These are phyloP conservation scores for Graphilbum fragrans DNA, from an alignment of 2,329 filamentous ascomycete genomes.

Conservation along the genomic window DNA sequence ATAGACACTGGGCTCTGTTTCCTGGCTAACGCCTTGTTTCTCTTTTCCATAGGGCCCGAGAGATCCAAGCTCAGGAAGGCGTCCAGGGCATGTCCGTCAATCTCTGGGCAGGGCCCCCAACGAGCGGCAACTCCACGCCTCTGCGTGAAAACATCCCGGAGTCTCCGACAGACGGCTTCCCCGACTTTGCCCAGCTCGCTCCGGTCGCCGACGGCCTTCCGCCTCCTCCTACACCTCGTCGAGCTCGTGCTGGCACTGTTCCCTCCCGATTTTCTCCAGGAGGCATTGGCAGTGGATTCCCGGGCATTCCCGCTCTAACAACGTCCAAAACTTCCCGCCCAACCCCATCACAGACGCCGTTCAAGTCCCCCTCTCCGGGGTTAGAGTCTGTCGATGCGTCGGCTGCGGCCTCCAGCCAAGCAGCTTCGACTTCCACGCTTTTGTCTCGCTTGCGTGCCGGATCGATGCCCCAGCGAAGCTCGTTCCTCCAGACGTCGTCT, in stretches of 20 bases:
- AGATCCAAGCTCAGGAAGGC: slow-evolving; percentile 95
- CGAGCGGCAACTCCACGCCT: slow-evolving; percentile 91
- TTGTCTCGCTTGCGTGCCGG: slow-evolving; percentile 81
- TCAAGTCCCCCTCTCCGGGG: slow-evolving; percentile 54
- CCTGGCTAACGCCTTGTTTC: not conserved
- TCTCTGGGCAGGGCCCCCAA: slow-evolving; percentile 90
- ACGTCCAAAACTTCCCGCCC: slow-evolving; percentile 66
- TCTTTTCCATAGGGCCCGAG: slow-evolving; percentile 58
- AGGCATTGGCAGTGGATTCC: slow-evolving; percentile 47
- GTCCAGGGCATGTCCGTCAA: slow-evolving; percentile 54
- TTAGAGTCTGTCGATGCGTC: slow-evolving; percentile 29
- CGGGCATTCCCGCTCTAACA: slow-evolving; percentile 38
- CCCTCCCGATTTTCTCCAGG: slow-evolving; percentile 85
- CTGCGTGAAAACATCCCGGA: slow-evolving; percentile 95
- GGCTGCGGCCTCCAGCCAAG: slow-evolving; percentile 17
- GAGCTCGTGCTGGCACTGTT: slow-evolving; percentile 87
- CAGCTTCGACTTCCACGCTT: slow-evolving; percentile 52
- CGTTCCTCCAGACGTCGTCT: slow-evolving; percentile 41
- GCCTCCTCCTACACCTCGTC: slow-evolving; percentile 57
- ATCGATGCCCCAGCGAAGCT: slow-evolving; percentile 83
- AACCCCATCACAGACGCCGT: slow-evolving; percentile 79
- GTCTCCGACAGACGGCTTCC: slow-evolving; percentile 90
- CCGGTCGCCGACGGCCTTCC: slow-evolving; percentile 52
- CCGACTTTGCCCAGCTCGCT: slow-evolving; percentile 68
- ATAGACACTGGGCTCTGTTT: not conserved